Evolutionary conservation across 495 filamentous ascomycete genomes (phyloP).

Genomic region (Chaetomium cochliodes): DNA sequence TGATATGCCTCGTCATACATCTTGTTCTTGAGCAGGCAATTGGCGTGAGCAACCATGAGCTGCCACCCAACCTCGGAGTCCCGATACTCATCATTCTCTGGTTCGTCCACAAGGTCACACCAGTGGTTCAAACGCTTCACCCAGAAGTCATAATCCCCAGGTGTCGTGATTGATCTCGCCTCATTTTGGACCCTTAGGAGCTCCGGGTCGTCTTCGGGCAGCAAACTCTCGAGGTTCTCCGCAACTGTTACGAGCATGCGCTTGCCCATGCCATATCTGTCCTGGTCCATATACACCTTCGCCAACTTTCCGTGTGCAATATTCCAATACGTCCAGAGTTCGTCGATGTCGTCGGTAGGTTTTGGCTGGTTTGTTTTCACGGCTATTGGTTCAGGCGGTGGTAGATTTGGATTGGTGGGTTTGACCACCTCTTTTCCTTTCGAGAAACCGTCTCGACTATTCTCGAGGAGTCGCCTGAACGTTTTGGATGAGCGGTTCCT

Average conservation of each 20-base stretch:
- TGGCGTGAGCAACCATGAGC: neutral
- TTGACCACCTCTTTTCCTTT: too few species aligned
- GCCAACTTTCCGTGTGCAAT: slow-evolving; percentile 1
- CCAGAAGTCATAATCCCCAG: slow-evolving; percentile 3
- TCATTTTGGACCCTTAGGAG: neutral
- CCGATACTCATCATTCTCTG: neutral
- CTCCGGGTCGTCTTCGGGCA: neutral
- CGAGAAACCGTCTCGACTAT: too few species aligned
- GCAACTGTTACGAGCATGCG: neutral
- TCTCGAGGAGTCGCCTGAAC: too few species aligned
- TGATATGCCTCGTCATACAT: too few species aligned
- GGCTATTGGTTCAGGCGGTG: too few species aligned
- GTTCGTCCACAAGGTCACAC: too few species aligned
- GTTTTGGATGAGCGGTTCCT: too few species aligned
- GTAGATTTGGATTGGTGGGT: too few species aligned
- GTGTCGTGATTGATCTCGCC: neutral
- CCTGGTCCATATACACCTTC: slow-evolving; percentile 10
- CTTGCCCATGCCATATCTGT: slow-evolving; percentile 1
- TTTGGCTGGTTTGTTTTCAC: too few species aligned
- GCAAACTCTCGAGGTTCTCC: neutral
- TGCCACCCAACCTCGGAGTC: neutral
- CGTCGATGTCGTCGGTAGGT: too few species aligned
- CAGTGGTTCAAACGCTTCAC: neutral
- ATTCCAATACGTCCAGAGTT: neutral
- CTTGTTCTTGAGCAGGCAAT: neutral